Evolutionary conservation across 805 yeast species (phyloP).

Genomic region (Torulaspora maleeae): DNA sequence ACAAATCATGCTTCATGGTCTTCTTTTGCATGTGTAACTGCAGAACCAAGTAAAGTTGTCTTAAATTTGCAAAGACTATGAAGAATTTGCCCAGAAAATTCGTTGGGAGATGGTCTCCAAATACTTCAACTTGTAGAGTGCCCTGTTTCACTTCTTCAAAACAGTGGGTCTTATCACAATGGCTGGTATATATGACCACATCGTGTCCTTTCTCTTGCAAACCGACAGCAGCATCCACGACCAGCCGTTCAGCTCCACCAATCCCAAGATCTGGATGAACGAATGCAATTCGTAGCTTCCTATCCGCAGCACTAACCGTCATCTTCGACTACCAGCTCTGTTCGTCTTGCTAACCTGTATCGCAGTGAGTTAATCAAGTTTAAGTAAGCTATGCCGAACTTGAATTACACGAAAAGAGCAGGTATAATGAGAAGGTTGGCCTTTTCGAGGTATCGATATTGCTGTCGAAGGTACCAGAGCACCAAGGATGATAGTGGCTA

Average conservation of each 20-base stretch:
- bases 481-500: constrained; percentile 20
- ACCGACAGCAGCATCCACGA: constrained; percentile 92
- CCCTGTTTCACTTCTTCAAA: constrained; percentile 79
- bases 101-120: constrained; percentile 83
- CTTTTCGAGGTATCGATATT: neutral
- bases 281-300: constrained; percentile 61
- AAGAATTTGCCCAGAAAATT: constrained; percentile 59
- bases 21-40: constrained; percentile 46
- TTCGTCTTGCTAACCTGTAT: neutral
- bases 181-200: constrained; percentile 77
- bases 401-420: neutral
- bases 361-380: neutral
- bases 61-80: constrained; percentile 73
- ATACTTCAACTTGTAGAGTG: constrained; percentile 56
- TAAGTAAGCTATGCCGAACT: neutral
- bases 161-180: constrained; percentile 81
- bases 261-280: constrained; percentile 95
- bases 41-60: constrained; percentile 68
- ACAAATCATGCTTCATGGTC: constrained; percentile 54
- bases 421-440: neutral
- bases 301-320: neutral
- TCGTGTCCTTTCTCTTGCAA: constrained; percentile 61
- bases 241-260: constrained; percentile 97
- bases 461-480: constrained; percentile 5
- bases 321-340: neutral